Conservation (phyloP, 495 filamentous ascomycete species). For the Penicillium manginii region DNA sequence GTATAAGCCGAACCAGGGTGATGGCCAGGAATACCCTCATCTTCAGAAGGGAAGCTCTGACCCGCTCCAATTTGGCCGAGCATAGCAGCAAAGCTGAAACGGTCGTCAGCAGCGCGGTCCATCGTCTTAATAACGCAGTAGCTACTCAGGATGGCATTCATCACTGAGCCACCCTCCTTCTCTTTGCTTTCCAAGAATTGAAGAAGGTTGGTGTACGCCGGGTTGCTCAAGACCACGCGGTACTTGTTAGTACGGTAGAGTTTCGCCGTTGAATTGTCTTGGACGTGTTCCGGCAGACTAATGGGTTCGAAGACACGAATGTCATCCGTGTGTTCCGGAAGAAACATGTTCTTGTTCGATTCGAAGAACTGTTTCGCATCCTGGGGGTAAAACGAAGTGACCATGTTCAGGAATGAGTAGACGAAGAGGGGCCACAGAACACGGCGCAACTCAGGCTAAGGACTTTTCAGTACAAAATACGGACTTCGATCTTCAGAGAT, state of each 20-base stretch:
- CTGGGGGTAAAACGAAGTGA: constrained; percentile 68
- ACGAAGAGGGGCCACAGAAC: constrained; percentile 92
- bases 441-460: constrained; percentile 80
- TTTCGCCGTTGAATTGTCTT: constrained; percentile 69
- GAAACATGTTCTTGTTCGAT: constrained; percentile 67
- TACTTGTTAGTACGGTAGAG: constrained; percentile 85
- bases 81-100: constrained; percentile 80
- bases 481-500: not conserved
- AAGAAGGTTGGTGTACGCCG: constrained; percentile 76
- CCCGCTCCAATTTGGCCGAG: constrained; percentile 64
- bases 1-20: constrained; percentile 82
- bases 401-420: constrained; percentile 84
- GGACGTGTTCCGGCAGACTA: constrained; percentile 74
- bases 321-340: constrained; percentile 75
- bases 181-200: constrained; percentile 85
- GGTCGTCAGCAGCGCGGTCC: constrained; percentile 73
- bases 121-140: constrained; percentile 73
- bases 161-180: constrained; percentile 73
- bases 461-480: constrained; percentile 31
- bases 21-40: constrained; percentile 93
- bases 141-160: constrained; percentile 74
- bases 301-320: constrained; percentile 69
- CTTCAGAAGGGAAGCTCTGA: constrained; percentile 72
- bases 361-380: constrained; percentile 75
- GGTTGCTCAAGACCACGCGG: constrained; percentile 79